phyloP scores from a whole-genome alignment of 2,329 filamentous ascomycete genomes.

The Colletotrichum lini region DNA sequence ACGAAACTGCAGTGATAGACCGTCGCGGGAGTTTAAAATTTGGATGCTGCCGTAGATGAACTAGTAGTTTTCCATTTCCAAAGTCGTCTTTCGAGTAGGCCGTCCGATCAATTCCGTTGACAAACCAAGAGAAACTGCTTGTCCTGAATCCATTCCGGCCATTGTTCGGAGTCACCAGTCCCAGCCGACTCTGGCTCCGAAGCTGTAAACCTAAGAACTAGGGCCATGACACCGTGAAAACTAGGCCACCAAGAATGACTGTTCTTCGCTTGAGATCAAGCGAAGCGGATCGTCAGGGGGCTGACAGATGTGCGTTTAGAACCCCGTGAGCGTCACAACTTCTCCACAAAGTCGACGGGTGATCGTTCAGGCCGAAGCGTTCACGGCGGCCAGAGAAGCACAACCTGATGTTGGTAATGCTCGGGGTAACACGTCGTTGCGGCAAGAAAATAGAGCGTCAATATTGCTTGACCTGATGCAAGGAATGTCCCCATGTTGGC shows the following conservation, averaged over 20 bases:
- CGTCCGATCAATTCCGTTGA: slow-evolving; percentile 46
- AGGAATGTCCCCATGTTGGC: slow-evolving; percentile 75
- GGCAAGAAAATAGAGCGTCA: no score
- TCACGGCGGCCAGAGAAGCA: no score
- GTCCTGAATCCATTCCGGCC: slow-evolving; percentile 59
- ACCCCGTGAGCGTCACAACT: no score
- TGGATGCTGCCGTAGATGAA: slow-evolving; percentile 45
- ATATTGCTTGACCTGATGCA: no score
- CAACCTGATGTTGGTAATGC: no score
- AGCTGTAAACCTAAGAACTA: slow-evolving; percentile 75
- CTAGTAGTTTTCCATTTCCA: slow-evolving; percentile 47
- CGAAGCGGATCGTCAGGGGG: no score
- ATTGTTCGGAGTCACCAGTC: slow-evolving; percentile 42
- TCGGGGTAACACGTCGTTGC: no score
- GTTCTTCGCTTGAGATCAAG: no score
- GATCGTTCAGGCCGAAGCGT: no score
- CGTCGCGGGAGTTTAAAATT: slow-evolving; percentile 27
- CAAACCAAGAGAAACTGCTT: slow-evolving; percentile 67
- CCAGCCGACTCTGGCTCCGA: slow-evolving; percentile 76
- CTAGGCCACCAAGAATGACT: no score
- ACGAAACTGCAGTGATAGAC: neutral
- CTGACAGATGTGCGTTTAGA: no score
- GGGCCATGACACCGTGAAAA: slow-evolving; percentile 56
- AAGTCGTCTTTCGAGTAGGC: slow-evolving; percentile 56
- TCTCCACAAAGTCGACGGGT: no score